Base-by-base conservation (phyloP, 108 stramenopile genomes). In the Cyclotella atomus region DNA sequence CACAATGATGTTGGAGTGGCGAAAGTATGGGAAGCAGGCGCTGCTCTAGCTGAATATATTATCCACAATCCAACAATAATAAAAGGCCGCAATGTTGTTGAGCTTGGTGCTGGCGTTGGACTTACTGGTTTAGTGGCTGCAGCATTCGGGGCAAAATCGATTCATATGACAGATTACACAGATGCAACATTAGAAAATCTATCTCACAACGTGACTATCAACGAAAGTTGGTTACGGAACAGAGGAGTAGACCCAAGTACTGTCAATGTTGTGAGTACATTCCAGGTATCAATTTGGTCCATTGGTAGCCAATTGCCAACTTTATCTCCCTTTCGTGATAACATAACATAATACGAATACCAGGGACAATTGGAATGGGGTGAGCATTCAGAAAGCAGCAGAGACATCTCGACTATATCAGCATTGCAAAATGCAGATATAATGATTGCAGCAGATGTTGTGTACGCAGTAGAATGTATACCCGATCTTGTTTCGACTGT, bases 161-260 rank as follows among this genome's bases (percentile, higher is more conserved):
- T 92, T 8, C 77, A 82, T 52, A 83, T 90, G 71, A 92, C 91
- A 1, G 91, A 92, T 80, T 92, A 81, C 61, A 87, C 91, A 6
- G 69, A 67, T 2, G 83, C 65, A 56, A 77, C 75, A 49, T 54
- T 87, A 30, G 62, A 77, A 27, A 92, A 92, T 79, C 20, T 92
- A 71, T 52, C 64, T 25, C 81, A 86, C 65, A 92, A 90, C 68
- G 78, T 89, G 32, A 56, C 44, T 0, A 65, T 78, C 24, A 92
- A 89, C 61, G 34, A 64, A 50, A 55, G 73, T 14, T 88, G 86
- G 90, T 60, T 87, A 0, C 32, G 17, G 20, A 55, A 56, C 8
- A 47, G 62, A 66, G 79, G 73, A 19, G 73, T 68, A 38, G 55
- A 34, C 21, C 53, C 61, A 24, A 50, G 52, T 12, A 21, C 0